Evolutionary conservation across 2,329 filamentous ascomycete genomes (phyloP).

Genomic region (Fusarium nelsonii): DNA sequence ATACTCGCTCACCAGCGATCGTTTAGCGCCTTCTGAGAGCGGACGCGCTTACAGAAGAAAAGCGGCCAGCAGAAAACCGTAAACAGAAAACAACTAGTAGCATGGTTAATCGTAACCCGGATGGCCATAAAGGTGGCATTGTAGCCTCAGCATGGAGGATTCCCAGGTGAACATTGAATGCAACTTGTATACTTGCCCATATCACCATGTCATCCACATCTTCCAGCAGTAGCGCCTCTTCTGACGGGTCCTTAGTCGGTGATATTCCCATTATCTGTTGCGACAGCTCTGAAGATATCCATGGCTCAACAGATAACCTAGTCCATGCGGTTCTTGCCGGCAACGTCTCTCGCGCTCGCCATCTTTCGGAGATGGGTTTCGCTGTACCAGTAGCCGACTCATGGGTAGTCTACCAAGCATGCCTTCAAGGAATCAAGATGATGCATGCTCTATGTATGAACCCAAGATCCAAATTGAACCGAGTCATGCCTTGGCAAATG

Average conservation of each 20-base stretch:
- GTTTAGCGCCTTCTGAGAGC: no score
- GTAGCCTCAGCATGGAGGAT: no score
- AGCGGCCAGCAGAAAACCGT: no score
- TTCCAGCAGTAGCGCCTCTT: background rate
- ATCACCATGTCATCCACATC: no score
- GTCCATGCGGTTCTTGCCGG: background rate
- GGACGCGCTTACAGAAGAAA: no score
- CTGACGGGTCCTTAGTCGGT: background rate
- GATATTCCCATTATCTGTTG: background rate
- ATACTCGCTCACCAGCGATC: no score
- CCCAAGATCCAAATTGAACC: background rate
- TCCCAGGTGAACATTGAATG: no score
- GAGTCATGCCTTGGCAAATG: constrained; percentile 18
- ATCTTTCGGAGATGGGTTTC: background rate
- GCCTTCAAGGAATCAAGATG: constrained; percentile 10
- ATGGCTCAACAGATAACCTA: background rate
- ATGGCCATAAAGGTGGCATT: no score
- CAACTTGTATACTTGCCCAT: no score
- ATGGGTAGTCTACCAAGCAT: constrained; percentile 11
- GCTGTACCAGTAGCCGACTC: constrained; percentile 1
- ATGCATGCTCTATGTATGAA: constrained; percentile 11
- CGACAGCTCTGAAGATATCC: background rate
- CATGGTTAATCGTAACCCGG: no score
- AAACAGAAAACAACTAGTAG: no score
- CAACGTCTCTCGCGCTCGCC: background rate